Conservation (phyloP, 228 moss, liverwort and hornwort genomes). For the Sphagnum magellanicum region DNA sequence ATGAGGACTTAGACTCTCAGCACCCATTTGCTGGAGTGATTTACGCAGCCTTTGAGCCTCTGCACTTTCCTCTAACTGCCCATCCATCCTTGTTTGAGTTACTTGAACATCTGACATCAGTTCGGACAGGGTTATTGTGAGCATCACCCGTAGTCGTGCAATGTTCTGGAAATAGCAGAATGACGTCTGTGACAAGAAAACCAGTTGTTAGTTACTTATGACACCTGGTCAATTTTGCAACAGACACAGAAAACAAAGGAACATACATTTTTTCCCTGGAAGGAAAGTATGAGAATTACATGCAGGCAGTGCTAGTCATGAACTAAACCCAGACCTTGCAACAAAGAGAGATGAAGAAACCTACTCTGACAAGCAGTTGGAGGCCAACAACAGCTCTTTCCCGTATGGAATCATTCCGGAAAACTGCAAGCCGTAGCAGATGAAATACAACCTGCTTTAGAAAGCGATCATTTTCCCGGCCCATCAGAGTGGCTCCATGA, state of each 20-base stretch:
- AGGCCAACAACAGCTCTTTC: constrained; percentile 83
- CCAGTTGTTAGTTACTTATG: no score
- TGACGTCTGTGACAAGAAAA: constrained; percentile 57
- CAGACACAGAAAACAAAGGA: no score
- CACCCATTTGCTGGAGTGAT: constrained; percentile 77
- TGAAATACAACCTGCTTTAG: constrained; percentile 92
- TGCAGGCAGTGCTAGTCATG: no score
- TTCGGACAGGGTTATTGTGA: constrained; percentile 93
- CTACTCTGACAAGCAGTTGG: constrained; percentile 86
- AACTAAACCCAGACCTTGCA: no score
- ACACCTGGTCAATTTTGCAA: no score
- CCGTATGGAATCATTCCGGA: constrained; percentile 85
- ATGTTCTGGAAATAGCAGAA: constrained; percentile 82
- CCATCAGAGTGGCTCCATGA: constrained; percentile 81
- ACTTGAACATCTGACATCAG: constrained; percentile 99
- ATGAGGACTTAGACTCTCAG: constrained; percentile 61
- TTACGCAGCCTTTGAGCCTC: constrained; percentile 90
- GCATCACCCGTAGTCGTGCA: constrained; percentile 89
- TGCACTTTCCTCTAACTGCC: constrained; percentile 86
- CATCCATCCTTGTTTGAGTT: constrained; percentile 81
- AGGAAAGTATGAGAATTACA: no score
- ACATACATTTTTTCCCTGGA: no score
- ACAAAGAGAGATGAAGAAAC: neutral
- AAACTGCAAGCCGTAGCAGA: constrained; percentile 77
- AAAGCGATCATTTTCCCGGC: constrained; percentile 90